Evolutionary conservation across 83 land plant genomes (phyloP), one percentile per base, ranked within the genome.

Genomic region (Isoetes engelmannii): DNA sequence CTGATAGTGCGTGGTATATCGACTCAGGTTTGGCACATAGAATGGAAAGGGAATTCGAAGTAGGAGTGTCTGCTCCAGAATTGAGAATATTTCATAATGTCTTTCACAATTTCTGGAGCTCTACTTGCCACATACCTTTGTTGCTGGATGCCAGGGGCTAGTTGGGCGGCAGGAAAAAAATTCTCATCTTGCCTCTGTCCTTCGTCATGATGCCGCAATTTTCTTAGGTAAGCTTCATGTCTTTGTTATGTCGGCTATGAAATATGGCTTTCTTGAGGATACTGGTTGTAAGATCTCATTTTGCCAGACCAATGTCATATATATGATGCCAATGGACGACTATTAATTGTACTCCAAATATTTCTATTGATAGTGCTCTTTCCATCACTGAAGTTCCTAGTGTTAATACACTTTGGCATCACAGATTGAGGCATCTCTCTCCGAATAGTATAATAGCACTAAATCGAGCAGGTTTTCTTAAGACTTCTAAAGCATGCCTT

Each of bases 201-300:
- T 92, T 58, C 84, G 80, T 17, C 76, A 87, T 18, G 97, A 92
- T 75, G 84, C 81, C 45, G 80, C 94, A 41, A 72, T 92, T 57
- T 92, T 92, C 77, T 67, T 92, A 43, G 97, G 97, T 91, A 71
- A 9, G 6, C 12, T n/a, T n/a, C 7, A 63, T 18, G 15, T 60
- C 9, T 61, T 41, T 12, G 12, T 7, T 15, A 13, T 10, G 19
- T 21, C 47, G 1, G 0, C 18, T 21, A n/a, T 17, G 5, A 67
- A 12, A 13, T 47, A 47, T 4, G 13, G 7, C 10, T 0, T 1
- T 45, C 19, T 42, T 51, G 21, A 42, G 37, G 42, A 15, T 20
- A n/a, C n/a, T n/a, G n/a, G n/a, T n/a, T n/a, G n/a, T n/a, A n/a
- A n/a, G n/a, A n/a, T n/a, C n/a, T n/a, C n/a, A n/a, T n/a, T n/a